These are phyloP conservation scores for Lepidium aucheri DNA, from an alignment of 345 rosid genomes.

Conservation along the genomic window DNA sequence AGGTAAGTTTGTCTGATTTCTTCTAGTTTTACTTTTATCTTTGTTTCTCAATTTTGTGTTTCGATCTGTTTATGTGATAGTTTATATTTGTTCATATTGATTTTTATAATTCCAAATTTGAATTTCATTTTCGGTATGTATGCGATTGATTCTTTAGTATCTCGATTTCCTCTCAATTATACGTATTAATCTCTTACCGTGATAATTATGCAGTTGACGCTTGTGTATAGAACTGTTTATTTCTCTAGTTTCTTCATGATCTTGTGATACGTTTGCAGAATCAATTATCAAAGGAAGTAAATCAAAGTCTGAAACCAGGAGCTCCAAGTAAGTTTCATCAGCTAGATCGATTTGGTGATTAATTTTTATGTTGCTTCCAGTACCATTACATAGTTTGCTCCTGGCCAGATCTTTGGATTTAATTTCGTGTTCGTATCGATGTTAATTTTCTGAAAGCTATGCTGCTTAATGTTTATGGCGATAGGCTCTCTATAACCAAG, in stretches of 20 bases:
- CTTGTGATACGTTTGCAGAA: slow-evolving; percentile 31
- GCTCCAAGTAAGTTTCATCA: slow-evolving; percentile 46
- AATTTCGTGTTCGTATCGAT: slow-evolving; percentile 15
- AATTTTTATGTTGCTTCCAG: not conserved
- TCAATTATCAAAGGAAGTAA: slow-evolving; percentile 84
- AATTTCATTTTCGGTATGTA: not conserved
- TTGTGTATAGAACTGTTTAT: not conserved
- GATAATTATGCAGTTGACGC: not conserved
- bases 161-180: not conserved
- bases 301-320: slow-evolving; percentile 75
- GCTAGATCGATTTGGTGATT: not conserved
- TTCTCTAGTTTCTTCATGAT: slow-evolving; percentile 21
- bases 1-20: not conserved
- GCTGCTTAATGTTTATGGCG: not conserved
- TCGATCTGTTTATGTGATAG: not conserved
- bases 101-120: not conserved
- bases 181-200: not conserved
- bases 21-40: not conserved
- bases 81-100: not conserved
- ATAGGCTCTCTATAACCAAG: slow-evolving; percentile 74
- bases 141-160: not conserved
- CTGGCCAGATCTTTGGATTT: not conserved
- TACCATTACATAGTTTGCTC: not conserved
- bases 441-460: not conserved
- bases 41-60: not conserved